A percentile compares a stretch with the other conserved stretches of the same genome.
Conservation (phyloP, 225 moss, liverwort and hornwort species). For the Anthoceros angustus region DNA sequence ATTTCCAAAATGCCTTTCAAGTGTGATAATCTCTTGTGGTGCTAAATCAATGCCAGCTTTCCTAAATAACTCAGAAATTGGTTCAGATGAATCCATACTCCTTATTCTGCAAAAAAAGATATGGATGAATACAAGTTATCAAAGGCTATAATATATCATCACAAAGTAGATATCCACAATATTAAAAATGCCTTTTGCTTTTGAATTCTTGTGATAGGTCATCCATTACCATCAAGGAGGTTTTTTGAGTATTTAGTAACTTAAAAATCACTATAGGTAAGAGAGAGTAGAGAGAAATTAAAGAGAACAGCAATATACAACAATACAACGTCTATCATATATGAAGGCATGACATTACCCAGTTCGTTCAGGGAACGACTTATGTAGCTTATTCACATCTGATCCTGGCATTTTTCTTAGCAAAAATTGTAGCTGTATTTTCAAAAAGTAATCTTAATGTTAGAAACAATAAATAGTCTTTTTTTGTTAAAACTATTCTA, state of each 20-base stretch:
- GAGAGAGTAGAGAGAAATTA: too few species aligned
- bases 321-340: too few species aligned
- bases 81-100: constrained; percentile 2
- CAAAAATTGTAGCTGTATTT: not conserved
- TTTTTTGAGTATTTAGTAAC: too few species aligned
- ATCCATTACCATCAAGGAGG: too few species aligned
- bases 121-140: not conserved
- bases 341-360: not conserved
- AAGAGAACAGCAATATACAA: too few species aligned
- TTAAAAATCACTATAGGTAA: too few species aligned
- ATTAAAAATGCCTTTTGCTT: not conserved
- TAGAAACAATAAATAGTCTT: not conserved
- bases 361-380: not conserved
- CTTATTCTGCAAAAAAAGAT: not conserved
- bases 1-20: not conserved
- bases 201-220: too few species aligned
- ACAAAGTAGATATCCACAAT: not conserved
- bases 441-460: not conserved
- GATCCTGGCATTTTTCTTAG: not conserved
- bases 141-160: not conserved
- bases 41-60: not conserved
- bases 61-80: not conserved
- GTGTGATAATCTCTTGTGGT: not conserved
- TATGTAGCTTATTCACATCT: not conserved
- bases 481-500: not conserved